Percentiles rank a stretch among this genome's conserved stretches.
Conservation (phyloP, 1,139 yeast species). For the Kluyveromyces sp. region DNA sequence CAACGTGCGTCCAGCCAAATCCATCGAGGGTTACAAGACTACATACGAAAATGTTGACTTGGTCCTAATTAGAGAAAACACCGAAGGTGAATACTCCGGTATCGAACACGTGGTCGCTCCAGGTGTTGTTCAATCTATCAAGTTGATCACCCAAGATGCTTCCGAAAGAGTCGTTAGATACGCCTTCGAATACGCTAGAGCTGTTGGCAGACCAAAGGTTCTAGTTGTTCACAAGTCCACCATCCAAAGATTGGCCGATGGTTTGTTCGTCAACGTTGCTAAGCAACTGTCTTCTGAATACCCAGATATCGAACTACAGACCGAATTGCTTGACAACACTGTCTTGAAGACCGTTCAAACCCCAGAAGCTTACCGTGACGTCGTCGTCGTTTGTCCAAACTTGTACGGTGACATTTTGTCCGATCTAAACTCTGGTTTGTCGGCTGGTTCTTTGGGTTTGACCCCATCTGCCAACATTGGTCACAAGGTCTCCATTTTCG, state of each 20-base stretch:
- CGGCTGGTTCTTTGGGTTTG: constrained; percentile 94
- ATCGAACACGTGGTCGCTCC: constrained; percentile 97
- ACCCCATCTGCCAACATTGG: constrained; percentile 99
- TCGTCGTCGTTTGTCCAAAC: constrained; percentile 99
- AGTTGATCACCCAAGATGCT: constrained; percentile 92
- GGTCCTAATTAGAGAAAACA: constrained; percentile 95
- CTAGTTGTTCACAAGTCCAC: constrained; percentile 97
- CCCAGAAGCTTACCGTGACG: constrained; percentile 73
- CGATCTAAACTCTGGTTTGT: constrained; percentile 88
- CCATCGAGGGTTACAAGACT: constrained; percentile 88
- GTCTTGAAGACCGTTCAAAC: constrained; percentile 84
- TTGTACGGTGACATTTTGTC: constrained; percentile 98
- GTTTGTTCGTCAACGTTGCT: constrained; percentile 89
- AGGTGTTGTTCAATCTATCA: constrained; percentile 97
- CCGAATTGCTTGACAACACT: constrained; percentile 92
- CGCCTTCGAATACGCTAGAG: constrained; percentile 92
- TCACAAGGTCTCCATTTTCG: constrained; percentile 92
- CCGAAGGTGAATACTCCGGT: constrained; percentile 99
- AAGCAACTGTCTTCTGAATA: constrained; percentile 82
- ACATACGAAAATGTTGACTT: constrained; percentile 93
- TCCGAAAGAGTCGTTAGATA: constrained; percentile 94
- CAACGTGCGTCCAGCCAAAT: constrained; percentile 94
- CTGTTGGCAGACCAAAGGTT: constrained; percentile 82
- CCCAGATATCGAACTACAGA: constrained; percentile 78
- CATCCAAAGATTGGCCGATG: constrained; percentile 96